phyloP scores from a whole-genome alignment of 73 alveolate genomes.

The Diophrys appendiculata region DNA sequence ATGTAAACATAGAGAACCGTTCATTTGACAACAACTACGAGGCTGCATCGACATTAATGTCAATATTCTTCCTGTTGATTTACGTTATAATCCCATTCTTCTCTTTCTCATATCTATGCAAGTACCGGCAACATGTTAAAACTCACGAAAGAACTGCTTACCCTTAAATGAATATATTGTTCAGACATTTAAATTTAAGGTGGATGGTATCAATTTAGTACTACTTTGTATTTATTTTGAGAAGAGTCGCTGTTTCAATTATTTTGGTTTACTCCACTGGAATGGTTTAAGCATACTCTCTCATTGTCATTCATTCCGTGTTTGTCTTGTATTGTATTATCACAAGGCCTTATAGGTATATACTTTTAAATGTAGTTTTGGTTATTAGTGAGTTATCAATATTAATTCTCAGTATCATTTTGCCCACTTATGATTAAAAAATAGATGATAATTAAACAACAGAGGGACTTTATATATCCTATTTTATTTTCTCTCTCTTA shows the following conservation, averaged over 20 bases:
- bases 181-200: background rate
- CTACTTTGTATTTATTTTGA: background rate
- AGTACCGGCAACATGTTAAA: background rate
- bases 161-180: background rate
- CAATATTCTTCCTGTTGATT: background rate
- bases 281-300: background rate
- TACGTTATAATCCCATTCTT: background rate
- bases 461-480: background rate
- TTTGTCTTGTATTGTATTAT: too few species aligned
- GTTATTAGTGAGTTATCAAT: background rate
- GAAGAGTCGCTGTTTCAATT: background rate
- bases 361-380: background rate
- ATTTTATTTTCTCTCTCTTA: too few species aligned
- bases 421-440: background rate
- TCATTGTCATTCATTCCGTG: background rate
- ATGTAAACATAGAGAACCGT: background rate
- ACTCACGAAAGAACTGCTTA: background rate
- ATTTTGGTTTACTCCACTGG: background rate
- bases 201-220: background rate
- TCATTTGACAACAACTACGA: background rate
- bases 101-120: background rate
- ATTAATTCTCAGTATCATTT: background rate
- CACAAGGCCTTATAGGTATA: background rate
- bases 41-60: background rate
- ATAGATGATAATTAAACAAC: background rate